Conservation (phyloP, 257 asterid genomes). For the Salvia miltiorrhiza region DNA sequence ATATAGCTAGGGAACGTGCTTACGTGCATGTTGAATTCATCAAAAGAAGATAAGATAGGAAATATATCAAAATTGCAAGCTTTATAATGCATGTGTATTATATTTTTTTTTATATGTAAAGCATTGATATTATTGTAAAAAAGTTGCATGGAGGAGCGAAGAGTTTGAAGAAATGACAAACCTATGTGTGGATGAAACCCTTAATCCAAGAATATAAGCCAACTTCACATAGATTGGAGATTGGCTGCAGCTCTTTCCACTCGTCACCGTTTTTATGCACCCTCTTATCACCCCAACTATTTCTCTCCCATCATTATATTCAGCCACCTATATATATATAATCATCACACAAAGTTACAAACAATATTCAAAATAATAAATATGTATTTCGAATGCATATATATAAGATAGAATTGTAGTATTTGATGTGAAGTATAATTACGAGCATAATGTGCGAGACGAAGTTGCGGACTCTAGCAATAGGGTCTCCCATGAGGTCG, state of each 20-base stretch:
- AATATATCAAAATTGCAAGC: no score
- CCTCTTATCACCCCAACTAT: conserved; percentile 73
- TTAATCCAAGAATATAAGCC: conserved; percentile 72
- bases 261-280: conserved; percentile 61
- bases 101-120: no score
- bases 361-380: no score
- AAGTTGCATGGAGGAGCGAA: conserved; percentile 20
- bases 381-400: background rate
- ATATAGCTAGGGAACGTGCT: background rate
- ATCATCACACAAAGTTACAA: no score
- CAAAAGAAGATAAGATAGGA: background rate
- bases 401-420: background rate
- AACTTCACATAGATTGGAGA: conserved; percentile 48
- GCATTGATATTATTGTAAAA: background rate
- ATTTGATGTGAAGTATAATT: background rate
- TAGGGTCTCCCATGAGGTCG: conserved; percentile 83
- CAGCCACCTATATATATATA: conserved; percentile 61
- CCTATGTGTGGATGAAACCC: conserved; percentile 84
- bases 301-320: conserved; percentile 47
- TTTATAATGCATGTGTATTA: background rate
- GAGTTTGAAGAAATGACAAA: conserved; percentile 2
- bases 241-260: conserved; percentile 31
- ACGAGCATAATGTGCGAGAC: conserved; percentile 69
- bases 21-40: background rate
- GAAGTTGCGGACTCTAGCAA: conserved; percentile 63